phyloP scores from a whole-genome alignment of 768 basidiomycete species.

The Tricholoma sp. region DNA sequence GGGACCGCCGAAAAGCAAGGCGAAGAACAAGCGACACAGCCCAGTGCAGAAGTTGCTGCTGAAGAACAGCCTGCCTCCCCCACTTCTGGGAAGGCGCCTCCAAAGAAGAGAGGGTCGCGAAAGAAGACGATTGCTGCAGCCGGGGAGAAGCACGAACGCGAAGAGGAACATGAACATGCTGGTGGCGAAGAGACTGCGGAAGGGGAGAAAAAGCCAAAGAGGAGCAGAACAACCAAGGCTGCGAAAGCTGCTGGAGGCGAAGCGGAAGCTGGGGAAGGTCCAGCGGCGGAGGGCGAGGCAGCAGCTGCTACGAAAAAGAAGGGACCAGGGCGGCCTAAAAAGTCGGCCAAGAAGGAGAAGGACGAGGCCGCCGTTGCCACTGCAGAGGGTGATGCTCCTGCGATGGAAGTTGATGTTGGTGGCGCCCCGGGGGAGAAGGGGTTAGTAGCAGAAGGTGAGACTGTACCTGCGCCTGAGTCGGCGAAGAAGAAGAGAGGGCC shows the following conservation, averaged over 20 bases:
- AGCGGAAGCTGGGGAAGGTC: slow-evolving; percentile 2
- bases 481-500: slow-evolving; percentile 10
- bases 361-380: neutral
- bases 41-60: neutral
- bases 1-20: neutral
- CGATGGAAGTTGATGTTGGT: neutral
- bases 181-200: slow-evolving; percentile 12
- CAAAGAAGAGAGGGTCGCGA: slow-evolving; percentile 6
- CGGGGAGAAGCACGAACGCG: slow-evolving; percentile 11
- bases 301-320: slow-evolving; percentile 11
- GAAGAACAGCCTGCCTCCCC: neutral
- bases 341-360: slow-evolving; percentile 10
- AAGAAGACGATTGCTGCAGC: slow-evolving; percentile 9
- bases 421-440: slow-evolving; percentile 6
- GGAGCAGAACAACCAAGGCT: slow-evolving; percentile 11
- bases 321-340: slow-evolving; percentile 12
- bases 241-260: neutral
- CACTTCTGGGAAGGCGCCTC: neutral
- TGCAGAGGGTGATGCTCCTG: neutral
- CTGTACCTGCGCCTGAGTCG: neutral
- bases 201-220: slow-evolving; percentile 21
- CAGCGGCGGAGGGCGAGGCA: slow-evolving; percentile 2
- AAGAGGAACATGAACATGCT: slow-evolving; percentile 4
- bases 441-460: slow-evolving; percentile 1
- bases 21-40: neutral